Evolutionary conservation across 2,329 filamentous ascomycete genomes (phyloP).

Genomic region (Bisporella sp.): DNA sequence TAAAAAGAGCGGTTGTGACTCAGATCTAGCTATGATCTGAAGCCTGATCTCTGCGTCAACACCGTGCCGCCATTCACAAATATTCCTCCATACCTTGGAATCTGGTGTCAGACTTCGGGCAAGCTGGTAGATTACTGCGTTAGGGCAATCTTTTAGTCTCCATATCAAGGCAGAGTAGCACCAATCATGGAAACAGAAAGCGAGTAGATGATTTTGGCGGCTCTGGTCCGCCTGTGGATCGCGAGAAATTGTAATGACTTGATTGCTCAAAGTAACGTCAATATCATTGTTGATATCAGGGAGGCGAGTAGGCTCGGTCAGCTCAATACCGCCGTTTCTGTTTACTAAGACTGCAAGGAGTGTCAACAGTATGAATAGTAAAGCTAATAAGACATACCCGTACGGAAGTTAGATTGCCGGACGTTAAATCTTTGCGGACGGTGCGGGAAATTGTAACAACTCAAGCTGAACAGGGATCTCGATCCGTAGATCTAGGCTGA

Average conservation of each 20-base stretch:
- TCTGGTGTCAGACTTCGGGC: too few species aligned
- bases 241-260: slow-evolving; percentile 5
- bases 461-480: too few species aligned
- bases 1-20: too few species aligned
- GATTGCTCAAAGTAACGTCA: slow-evolving; percentile 4
- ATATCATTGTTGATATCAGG: slow-evolving; percentile 3
- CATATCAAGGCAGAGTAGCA: slow-evolving; percentile 10
- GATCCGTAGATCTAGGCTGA: too few species aligned
- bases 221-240: background rate
- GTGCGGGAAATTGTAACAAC: too few species aligned
- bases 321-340: slow-evolving; percentile 3
- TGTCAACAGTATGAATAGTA: slow-evolving; percentile 2
- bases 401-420: slow-evolving; percentile 8
- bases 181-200: slow-evolving; percentile 10
- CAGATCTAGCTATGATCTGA: too few species aligned
- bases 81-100: too few species aligned
- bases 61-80: too few species aligned
- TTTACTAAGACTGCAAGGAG: slow-evolving; percentile 1
- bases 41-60: too few species aligned
- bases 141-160: too few species aligned
- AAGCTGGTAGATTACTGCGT: too few species aligned
- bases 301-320: slow-evolving; percentile 3
- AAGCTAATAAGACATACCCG: slow-evolving; percentile 4
- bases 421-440: too few species aligned
- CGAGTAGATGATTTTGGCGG: background rate